phyloP scores from a whole-genome alignment of 495 filamentous ascomycete genomes.

The Penicillium psychrofluorescens region DNA sequence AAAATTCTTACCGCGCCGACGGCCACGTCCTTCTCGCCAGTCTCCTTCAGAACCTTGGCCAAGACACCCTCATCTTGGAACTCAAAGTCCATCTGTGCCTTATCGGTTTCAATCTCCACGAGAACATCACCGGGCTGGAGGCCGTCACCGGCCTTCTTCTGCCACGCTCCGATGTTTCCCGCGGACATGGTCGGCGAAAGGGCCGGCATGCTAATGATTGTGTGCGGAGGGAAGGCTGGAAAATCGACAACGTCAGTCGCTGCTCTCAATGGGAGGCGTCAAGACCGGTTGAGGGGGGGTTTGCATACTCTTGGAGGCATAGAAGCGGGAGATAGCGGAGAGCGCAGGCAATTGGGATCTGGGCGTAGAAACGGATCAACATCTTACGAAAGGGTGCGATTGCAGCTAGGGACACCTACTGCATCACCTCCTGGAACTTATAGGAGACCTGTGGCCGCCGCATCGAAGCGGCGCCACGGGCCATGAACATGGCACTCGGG shows the following conservation, averaged over 20 bases:
- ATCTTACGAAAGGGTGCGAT: too few relatives aligned
- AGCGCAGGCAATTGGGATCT: constrained; percentile 46
- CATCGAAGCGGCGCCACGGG: constrained; percentile 35
- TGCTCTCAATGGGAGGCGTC: constrained; percentile 13
- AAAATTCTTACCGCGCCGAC: constrained; percentile 78
- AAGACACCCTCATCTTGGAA: constrained; percentile 97
- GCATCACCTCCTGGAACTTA: constrained; percentile 35
- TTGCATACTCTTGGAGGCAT: constrained; percentile 68
- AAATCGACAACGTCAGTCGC: neutral
- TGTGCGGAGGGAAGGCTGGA: constrained; percentile 83
- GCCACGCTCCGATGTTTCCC: constrained; percentile 95
- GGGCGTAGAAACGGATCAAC: constrained; percentile 1
- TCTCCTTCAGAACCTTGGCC: constrained; percentile 90
- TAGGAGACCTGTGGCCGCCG: constrained; percentile 36
- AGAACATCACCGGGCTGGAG: constrained; percentile 93
- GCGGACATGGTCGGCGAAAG: constrained; percentile 95
- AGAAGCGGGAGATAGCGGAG: constrained; percentile 60
- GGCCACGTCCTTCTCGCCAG: constrained; percentile 88
- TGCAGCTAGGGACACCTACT: constrained; percentile 21
- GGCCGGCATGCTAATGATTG: constrained; percentile 94
- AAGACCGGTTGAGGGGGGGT: constrained; percentile 7
- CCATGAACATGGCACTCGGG: constrained; percentile 37
- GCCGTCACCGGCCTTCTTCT: constrained; percentile 89
- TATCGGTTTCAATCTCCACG: constrained; percentile 99
- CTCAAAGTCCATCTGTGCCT: constrained; percentile 99